phyloP scores from a whole-genome alignment of 2,329 filamentous ascomycete genomes.

The Moelleriella libera region DNA sequence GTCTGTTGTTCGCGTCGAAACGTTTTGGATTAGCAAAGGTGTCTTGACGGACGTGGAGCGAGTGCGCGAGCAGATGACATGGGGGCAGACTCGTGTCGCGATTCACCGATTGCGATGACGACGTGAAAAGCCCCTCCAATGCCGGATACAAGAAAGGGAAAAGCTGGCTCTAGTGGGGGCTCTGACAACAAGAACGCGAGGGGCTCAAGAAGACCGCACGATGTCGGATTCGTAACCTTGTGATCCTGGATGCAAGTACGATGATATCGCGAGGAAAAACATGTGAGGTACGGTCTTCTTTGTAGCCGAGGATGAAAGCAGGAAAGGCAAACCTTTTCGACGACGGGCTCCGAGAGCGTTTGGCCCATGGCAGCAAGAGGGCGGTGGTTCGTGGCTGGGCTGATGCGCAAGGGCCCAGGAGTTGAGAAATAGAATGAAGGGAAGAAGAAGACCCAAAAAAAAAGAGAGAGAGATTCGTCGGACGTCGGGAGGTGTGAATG shows the following conservation, averaged over 20 bases:
- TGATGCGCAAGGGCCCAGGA: constrained; percentile 10
- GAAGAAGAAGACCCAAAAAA: constrained; percentile 1
- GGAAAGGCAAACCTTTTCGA: constrained; percentile 68
- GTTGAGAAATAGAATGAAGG: constrained; percentile 2
- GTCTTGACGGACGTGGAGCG: neutral
- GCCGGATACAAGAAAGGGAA: neutral
- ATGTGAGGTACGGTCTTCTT: neutral
- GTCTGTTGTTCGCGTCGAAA: constrained; percentile 34
- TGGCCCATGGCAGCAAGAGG: constrained; percentile 64
- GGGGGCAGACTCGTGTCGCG: neutral
- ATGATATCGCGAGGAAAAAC: neutral
- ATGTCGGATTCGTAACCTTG: neutral
- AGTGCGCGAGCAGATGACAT: neutral
- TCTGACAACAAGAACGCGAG: neutral
- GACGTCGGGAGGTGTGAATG: neutral
- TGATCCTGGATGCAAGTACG: neutral
- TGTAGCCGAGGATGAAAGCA: constrained; percentile 2
- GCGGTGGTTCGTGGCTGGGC: constrained; percentile 11
- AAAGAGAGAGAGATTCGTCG: neutral
- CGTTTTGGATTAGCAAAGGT: constrained; percentile 11
- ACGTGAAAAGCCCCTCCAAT: constrained; percentile 1
- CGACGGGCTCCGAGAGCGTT: constrained; percentile 96
- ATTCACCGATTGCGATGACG: constrained; percentile 1
- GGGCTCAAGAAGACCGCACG: neutral
- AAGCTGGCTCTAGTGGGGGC: neutral